phyloP scores from a whole-genome alignment of 2,329 filamentous ascomycete genomes.

The Blastomyces percursus region DNA sequence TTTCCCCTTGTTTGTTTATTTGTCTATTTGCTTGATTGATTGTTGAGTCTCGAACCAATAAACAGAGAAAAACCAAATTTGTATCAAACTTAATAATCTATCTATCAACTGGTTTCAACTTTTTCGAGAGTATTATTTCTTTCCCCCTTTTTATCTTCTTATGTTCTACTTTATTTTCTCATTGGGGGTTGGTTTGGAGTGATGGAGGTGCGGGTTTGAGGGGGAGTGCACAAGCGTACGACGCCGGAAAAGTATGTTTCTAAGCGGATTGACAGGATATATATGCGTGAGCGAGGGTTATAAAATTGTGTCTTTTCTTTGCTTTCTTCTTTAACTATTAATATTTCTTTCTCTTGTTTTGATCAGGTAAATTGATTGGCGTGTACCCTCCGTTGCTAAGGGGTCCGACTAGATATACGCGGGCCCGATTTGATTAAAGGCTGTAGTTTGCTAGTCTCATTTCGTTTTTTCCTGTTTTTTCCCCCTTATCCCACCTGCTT shows the following conservation, averaged over 20 bases:
- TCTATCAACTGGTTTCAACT: background rate
- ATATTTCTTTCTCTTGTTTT: constrained; percentile 12
- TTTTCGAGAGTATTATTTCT: background rate
- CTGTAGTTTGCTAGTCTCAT: background rate
- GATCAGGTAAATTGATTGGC: background rate
- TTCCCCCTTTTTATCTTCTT: background rate
- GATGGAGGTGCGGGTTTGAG: background rate
- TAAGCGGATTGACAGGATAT: background rate
- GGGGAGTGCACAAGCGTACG: background rate
- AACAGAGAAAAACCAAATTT: constrained; percentile 11
- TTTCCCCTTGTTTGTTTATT: background rate
- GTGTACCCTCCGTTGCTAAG: background rate
- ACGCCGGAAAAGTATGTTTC: background rate
- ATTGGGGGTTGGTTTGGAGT: background rate
- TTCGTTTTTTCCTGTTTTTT: constrained; percentile 14
- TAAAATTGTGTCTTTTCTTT: background rate
- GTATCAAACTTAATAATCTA: constrained; percentile 22
- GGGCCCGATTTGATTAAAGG: no score
- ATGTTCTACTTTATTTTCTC: background rate
- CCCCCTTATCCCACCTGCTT: constrained; percentile 16
- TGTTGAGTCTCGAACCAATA: constrained; percentile 1
- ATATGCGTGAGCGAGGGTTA: background rate
- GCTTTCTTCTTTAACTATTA: background rate
- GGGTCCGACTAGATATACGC: constrained; percentile 7
- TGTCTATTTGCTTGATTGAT: background rate